phyloP scores from a whole-genome alignment of 805 yeast species.

The Spathaspora girioi region DNA sequence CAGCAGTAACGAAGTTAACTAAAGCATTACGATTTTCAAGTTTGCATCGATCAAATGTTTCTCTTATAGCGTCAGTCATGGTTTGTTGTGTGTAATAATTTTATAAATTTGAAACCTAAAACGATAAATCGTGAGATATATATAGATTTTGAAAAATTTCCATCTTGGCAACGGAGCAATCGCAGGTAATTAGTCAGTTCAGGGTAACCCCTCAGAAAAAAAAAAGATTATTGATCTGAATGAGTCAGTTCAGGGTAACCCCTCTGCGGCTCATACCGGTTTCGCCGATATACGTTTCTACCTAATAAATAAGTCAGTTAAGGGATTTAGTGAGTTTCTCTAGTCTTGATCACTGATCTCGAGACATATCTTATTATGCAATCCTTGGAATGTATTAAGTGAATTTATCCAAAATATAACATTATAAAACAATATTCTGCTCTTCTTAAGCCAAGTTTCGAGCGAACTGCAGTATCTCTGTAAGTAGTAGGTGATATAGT shows the following conservation, averaged over 20 bases:
- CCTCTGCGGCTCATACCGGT: too few species aligned
- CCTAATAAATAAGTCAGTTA: neutral
- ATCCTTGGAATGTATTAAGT: too few species aligned
- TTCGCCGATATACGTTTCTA: neutral
- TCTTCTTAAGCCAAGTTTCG: too few species aligned
- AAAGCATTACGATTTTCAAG: conserved; percentile 77
- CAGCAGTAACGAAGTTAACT: conserved; percentile 91
- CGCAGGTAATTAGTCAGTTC: conserved; percentile 22
- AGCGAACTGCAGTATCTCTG: too few species aligned
- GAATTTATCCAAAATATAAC: too few species aligned
- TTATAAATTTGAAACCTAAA: neutral
- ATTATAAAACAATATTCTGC: too few species aligned
- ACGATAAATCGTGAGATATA: neutral
- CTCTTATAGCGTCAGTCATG: conserved; percentile 53
- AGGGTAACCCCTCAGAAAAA: conserved; percentile 18
- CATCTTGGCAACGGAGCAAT: neutral
- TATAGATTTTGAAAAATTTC: neutral
- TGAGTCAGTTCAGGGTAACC: conserved; percentile 1
- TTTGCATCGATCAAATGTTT: conserved; percentile 59
- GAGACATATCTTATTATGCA: too few species aligned
- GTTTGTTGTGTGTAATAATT: conserved; percentile 12
- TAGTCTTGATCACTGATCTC: too few species aligned
- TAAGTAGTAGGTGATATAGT: too few species aligned
- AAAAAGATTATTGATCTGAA: neutral
- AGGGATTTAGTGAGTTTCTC: neutral